Evolutionary conservation across 192 early-diverging fungal genomes (phyloP), one percentile per base, ranked within the genome.

Genomic region (Thoreauomyces humboldtii): DNA sequence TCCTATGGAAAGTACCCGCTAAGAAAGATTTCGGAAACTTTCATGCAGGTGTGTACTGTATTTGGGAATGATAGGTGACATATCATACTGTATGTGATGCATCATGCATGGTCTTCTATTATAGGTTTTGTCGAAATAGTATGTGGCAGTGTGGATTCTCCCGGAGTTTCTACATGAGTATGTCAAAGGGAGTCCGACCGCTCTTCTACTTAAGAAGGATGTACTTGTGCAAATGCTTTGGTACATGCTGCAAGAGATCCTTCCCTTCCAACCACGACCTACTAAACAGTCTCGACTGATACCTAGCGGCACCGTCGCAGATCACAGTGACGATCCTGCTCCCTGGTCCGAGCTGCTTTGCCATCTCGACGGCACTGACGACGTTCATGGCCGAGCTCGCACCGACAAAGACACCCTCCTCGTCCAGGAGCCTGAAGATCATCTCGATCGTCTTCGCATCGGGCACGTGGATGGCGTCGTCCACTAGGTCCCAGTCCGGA

Each of bases 351-450:
- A 76, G 27, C 33, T 84, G 75, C 76, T 91, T 87, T 37, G 95
- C 94, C 84, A 95, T 88, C 76, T 95, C 81, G 44, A 87, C 88
- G 0, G 95, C 94, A 12, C 92, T 90, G n/a, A 84, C 93, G 17
- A 95, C 92, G 65, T 98, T 98, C 41, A 98, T 72, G 0, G 95
- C 95, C 15, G 92, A 91, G 19, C 88, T 90, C 0, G 93, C 93
- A 25, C 95, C 95, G 36, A 96, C 71, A 59, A 94, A 96, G 47
- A 98, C 86, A 52, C 95, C 95, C 69, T 96, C 94, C 73, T 96
- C 91, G 60, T 96, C 89, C 46, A 96, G 79, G 55, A 96, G 75
- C 31, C 91, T 82, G 71, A 90, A 96, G 15, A 95, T 72, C 92
- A 94, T 96, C 45, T 77, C 70, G 42, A 98, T 87, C 0, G 89